Conservation (phyloP, 306 rosid species). For the Ormosia semicastrata region DNA sequence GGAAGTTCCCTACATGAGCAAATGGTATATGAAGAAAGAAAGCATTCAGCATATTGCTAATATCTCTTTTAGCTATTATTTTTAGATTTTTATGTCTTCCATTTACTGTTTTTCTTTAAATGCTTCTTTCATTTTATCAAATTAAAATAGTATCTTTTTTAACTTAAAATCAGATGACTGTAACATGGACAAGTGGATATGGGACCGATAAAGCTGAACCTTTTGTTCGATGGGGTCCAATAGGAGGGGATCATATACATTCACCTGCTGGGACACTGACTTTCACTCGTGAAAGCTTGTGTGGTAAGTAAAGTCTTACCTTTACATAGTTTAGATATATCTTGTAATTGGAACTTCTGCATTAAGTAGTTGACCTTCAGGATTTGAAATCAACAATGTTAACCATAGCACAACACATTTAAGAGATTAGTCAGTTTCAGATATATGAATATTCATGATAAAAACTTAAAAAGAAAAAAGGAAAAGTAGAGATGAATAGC, state of each 20-base stretch:
- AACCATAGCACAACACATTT: background rate
- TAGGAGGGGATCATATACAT: constrained; percentile 48
- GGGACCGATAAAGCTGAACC: constrained; percentile 64
- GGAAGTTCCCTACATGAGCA: background rate
- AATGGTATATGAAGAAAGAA: background rate
- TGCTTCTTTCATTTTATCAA: constrained; percentile 3
- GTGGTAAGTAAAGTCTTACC: constrained; percentile 56
- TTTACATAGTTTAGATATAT: background rate
- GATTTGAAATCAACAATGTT: background rate
- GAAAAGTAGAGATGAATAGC: background rate
- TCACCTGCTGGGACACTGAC: constrained; percentile 80
- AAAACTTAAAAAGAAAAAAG: background rate
- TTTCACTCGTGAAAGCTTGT: constrained; percentile 61
- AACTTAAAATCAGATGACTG: constrained; percentile 59
- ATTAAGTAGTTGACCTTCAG: background rate
- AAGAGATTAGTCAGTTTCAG: background rate
- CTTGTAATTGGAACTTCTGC: background rate
- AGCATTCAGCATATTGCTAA: background rate
- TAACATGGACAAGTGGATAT: constrained; percentile 95
- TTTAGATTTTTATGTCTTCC: background rate
- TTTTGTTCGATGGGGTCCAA: constrained; percentile 73
- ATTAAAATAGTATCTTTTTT: constrained; percentile 1
- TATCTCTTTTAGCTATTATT: background rate
- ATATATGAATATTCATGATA: background rate
- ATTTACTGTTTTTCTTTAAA: background rate